A percentile compares a stretch with the other conserved stretches of the same genome.
Conservation (phyloP, 1,284 basidiomycete species). For the Mycocalia duriaeana region DNA sequence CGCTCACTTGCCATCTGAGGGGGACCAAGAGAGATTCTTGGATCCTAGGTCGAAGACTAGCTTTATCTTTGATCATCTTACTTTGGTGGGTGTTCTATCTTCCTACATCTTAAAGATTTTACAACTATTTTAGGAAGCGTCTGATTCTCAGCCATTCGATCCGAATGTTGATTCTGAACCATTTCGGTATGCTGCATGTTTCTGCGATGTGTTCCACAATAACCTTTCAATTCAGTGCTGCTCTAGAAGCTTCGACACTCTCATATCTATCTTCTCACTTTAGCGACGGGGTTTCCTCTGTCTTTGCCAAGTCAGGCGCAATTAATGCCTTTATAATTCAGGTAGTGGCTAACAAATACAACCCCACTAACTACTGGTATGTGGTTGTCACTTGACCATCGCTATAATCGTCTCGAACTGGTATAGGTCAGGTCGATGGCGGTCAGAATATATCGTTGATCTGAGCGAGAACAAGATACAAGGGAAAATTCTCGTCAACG, state of each 20-base stretch:
- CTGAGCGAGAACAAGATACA: slow-evolving; percentile 47
- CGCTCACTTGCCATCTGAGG: slow-evolving; percentile 40
- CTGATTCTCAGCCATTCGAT: slow-evolving; percentile 61
- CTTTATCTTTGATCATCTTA: slow-evolving; percentile 80
- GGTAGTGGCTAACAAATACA: slow-evolving; percentile 91
- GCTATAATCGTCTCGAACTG: slow-evolving; percentile 1
- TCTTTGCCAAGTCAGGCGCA: slow-evolving; percentile 51
- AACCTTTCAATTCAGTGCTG: slow-evolving; percentile 40
- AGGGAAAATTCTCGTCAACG: slow-evolving; percentile 74
- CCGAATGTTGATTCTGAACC: slow-evolving; percentile 64
- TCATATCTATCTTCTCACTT: slow-evolving; percentile 78
- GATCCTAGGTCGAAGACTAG: slow-evolving; percentile 76
- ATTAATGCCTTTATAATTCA: slow-evolving; percentile 64
- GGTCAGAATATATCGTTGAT: slow-evolving; percentile 71
- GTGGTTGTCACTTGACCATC: slow-evolving; percentile 16
- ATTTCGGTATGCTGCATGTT: slow-evolving; percentile 56
- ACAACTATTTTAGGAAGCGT: slow-evolving; percentile 56
- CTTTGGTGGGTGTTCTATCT: slow-evolving; percentile 49
- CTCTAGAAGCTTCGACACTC: slow-evolving; percentile 64
- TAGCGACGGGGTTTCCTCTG: slow-evolving; percentile 64
- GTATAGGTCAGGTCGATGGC: slow-evolving; percentile 86
- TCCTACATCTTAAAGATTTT: slow-evolving; percentile 6
- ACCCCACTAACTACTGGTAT: slow-evolving; percentile 86
- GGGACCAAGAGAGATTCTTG: slow-evolving; percentile 63
- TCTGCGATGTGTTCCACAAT: not conserved